Evolutionary conservation across 768 basidiomycete genomes (phyloP).

Genomic region (Fibroporia radiculosa): DNA sequence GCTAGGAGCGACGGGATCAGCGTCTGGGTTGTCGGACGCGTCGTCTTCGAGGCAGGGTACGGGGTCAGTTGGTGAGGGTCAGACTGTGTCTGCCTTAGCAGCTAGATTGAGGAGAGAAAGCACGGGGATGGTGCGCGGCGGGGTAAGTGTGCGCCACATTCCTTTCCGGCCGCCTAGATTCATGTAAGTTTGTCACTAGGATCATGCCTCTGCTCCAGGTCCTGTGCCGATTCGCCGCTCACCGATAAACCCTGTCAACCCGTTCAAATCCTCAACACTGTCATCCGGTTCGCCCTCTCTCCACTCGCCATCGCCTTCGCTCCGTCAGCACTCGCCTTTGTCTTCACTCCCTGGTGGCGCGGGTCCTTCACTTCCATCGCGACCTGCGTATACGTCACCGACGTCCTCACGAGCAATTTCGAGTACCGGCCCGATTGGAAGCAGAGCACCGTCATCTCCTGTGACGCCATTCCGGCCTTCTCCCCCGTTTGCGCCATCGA

Average conservation of each 20-base stretch:
- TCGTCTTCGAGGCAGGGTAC: constrained; percentile 33
- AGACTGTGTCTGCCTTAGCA: constrained; percentile 24
- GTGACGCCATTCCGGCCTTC: constrained; percentile 32
- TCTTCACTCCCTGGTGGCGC: constrained; percentile 18
- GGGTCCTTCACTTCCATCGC: constrained; percentile 28
- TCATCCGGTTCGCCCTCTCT: constrained; percentile 42
- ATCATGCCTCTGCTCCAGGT: constrained; percentile 22
- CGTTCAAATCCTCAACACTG: constrained; percentile 44
- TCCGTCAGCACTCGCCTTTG: constrained; percentile 40
- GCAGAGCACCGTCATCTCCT: constrained; percentile 21
- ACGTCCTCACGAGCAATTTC: constrained; percentile 25
- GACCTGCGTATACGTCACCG: constrained; percentile 30
- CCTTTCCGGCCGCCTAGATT: neutral
- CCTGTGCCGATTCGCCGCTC: constrained; percentile 39
- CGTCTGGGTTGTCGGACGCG: constrained; percentile 33
- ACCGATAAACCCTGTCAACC: constrained; percentile 33
- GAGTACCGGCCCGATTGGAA: constrained; percentile 5
- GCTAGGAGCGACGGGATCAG: constrained; percentile 18
- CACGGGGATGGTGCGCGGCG: constrained; percentile 29
- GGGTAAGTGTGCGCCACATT: constrained; percentile 13
- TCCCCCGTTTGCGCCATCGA: constrained; percentile 32
- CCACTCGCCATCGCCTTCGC: constrained; percentile 40
- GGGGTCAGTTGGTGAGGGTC: constrained; percentile 27
- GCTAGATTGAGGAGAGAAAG: constrained; percentile 46
- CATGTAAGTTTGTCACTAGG: neutral